phyloP scores from a whole-genome alignment of 1,284 basidiomycete species.

The Cryptococcus wingfieldii region DNA sequence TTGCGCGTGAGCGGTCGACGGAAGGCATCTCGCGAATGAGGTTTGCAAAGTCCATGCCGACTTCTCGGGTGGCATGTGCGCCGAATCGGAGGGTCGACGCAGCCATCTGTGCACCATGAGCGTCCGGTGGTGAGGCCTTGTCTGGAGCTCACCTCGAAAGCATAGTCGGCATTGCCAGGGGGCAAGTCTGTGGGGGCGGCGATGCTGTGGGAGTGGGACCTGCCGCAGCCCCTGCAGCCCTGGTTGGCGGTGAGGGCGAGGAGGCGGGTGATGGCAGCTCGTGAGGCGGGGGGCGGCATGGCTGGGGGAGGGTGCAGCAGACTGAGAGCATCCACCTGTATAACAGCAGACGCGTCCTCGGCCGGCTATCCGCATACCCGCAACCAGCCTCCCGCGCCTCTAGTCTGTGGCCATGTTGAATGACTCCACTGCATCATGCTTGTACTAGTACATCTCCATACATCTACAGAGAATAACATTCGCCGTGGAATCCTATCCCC shows the following conservation, averaged over 20 bases:
- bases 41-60: constrained; percentile 56
- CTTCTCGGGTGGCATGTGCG: constrained; percentile 81
- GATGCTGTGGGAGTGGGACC: constrained; percentile 45
- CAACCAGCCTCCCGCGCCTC: too few species aligned
- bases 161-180: constrained; percentile 75
- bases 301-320: too few species aligned
- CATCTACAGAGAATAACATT: constrained; percentile 36
- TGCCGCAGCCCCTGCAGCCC: constrained; percentile 44
- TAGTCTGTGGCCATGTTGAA: not conserved
- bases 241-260: constrained; percentile 36
- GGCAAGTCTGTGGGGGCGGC: constrained; percentile 77
- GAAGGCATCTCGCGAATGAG: constrained; percentile 31
- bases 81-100: constrained; percentile 87
- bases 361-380: too few species aligned
- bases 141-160: constrained; percentile 69
- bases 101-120: constrained; percentile 59
- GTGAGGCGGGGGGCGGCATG: constrained; percentile 36
- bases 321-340: too few species aligned
- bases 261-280: constrained; percentile 38
- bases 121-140: not conserved
- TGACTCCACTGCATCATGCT: too few species aligned
- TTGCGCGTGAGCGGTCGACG: constrained; percentile 27
- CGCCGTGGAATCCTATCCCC: constrained; percentile 39
- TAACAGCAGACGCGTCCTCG: too few species aligned
- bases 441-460: too few species aligned